phyloP scores from a whole-genome alignment of 2,329 filamentous ascomycete genomes.

The Neonectria sp. region DNA sequence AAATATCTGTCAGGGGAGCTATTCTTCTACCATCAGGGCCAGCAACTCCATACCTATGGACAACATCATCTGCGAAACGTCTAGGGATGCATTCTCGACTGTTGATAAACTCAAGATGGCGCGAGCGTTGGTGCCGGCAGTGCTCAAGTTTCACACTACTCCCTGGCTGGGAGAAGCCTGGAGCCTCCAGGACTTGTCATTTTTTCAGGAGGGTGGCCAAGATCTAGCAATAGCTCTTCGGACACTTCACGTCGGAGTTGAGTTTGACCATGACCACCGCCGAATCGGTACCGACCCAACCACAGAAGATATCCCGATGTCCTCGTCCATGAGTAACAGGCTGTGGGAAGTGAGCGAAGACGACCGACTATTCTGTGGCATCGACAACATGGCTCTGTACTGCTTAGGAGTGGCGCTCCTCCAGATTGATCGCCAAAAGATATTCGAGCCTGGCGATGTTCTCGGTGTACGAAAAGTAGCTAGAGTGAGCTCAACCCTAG shows the following conservation, averaged over 20 bases:
- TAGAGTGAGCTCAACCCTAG: slow-evolving; percentile 24
- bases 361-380: slow-evolving; percentile 31
- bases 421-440: slow-evolving; percentile 45
- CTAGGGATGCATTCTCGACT: not conserved
- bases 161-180: slow-evolving; percentile 1
- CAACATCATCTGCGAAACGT: not conserved
- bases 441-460: slow-evolving; percentile 41
- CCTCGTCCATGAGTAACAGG: not conserved
- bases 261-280: not conserved
- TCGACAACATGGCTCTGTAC: slow-evolving; percentile 45
- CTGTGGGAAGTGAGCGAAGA: slow-evolving; percentile 24
- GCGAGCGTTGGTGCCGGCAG: not conserved
- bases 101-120: slow-evolving; percentile 1
- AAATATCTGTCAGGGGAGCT: no score
- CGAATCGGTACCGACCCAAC: not conserved
- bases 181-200: not conserved
- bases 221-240: not conserved
- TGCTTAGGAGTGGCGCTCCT: slow-evolving; percentile 48
- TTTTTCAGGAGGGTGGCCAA: not conserved
- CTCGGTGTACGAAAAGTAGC: slow-evolving; percentile 39
- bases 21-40: no score
- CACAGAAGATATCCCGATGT: not conserved
- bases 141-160: not conserved
- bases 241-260: not conserved
- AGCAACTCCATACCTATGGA: not conserved